Base-by-base conservation (phyloP, 139 green algal species). In the Chlamydomonas applanata region DNA sequence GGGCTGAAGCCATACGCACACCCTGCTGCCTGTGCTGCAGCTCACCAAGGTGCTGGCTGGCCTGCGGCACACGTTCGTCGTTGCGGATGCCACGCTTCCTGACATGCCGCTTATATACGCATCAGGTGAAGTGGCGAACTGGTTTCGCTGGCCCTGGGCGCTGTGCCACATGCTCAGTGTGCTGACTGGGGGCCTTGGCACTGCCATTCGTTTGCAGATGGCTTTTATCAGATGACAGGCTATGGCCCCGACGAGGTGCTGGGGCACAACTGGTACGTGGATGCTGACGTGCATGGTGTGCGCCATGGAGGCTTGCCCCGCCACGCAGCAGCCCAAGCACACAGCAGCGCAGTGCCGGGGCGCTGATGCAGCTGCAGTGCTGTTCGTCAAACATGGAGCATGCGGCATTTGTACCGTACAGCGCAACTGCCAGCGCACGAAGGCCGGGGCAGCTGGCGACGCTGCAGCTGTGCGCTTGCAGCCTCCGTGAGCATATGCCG, bases 141-240 rank as follows among this genome's bases (percentile, higher is more conserved):
- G n/a, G n/a, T n/a, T n/a, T n/a, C n/a, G n/a, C n/a, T n/a, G n/a
- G n/a, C n/a, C n/a, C n/a, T n/a, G n/a, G n/a, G n/a, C 27, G n/a
- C 62, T 53, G 24, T 46, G 16, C 62, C 25, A 45, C 62, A 7
- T 27, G 7, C n/a, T 13, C 62, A 20, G 16, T 57, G 33, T 29
- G 33, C 34, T 24, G 19, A 32, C 64, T 56, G 16, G 4, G 24
- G 36, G 13, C 2, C 33, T 45, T 73, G 78, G 85, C 96, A 49
- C 40, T 19, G 11, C 11, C 7, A 7, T 11, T 49, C 40, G 11
- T 19, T 11, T 49, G 40, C 40, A 49, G 40, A 49, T 7, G 40
- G 93, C 52, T 99, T 99, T 71, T 93, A 97, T 32, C 53, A 89
- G 22, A 97, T 99, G 93, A 99, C 96, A 30, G 96, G 96, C 0